phyloP scores from a whole-genome alignment of 805 yeast genomes.

The Kluyveromyces aestuarii region DNA sequence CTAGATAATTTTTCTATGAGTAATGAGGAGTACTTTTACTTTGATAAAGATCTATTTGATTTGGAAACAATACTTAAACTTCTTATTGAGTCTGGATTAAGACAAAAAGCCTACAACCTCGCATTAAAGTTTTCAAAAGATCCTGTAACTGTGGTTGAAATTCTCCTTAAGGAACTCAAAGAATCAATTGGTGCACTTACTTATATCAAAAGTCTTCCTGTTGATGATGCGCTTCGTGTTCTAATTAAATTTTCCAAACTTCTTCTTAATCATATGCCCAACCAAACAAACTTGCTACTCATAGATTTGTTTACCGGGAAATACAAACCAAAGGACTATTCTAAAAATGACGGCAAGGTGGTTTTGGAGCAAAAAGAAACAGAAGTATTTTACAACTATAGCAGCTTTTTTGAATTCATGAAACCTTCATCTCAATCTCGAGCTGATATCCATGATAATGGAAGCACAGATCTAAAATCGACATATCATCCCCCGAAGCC shows the following conservation, averaged over 20 bases:
- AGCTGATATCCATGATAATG: conserved; percentile 8
- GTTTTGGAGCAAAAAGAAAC: conserved; percentile 12
- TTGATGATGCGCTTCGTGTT: conserved; percentile 70
- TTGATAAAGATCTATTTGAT: conserved; percentile 40
- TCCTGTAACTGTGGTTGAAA: conserved; percentile 66
- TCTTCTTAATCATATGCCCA: conserved; percentile 59
- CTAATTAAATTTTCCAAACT: conserved; percentile 56
- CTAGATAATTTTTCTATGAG: conserved; percentile 26
- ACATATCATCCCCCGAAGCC: conserved; percentile 92
- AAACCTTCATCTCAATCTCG: conserved; percentile 19
- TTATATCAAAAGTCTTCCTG: conserved; percentile 57
- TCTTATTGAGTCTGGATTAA: conserved; percentile 65
- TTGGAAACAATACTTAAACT: conserved; percentile 56
- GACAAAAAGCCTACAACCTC: conserved; percentile 54
- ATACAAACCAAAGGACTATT: conserved; percentile 40
- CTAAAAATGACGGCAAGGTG: conserved; percentile 5
- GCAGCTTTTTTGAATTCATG: conserved; percentile 50
- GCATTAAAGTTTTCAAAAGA: conserved; percentile 60
- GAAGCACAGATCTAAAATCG: conserved; percentile 28
- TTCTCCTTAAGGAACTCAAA: conserved; percentile 55
- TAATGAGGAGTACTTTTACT: conserved; percentile 29
- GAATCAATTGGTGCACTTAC: conserved; percentile 52
- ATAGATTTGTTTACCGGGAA: conserved; percentile 87
- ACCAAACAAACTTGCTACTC: conserved; percentile 71
- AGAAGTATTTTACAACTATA: conserved; percentile 41